Conservation (phyloP, 2,329 filamentous ascomycete genomes). For the Ampelomyces quisqualis region DNA sequence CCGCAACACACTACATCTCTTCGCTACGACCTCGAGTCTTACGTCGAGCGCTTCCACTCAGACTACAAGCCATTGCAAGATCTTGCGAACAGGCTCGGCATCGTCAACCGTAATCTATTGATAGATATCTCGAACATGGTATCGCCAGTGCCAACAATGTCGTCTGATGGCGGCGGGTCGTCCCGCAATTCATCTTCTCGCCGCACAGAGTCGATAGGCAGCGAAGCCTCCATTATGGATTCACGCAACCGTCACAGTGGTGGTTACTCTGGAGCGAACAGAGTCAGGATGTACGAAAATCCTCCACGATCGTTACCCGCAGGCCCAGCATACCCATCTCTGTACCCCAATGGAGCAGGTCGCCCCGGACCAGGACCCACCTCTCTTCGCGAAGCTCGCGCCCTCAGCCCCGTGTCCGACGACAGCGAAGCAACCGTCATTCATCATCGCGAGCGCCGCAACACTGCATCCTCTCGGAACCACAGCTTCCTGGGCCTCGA, state of each 20-base stretch:
- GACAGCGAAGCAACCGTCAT: slow-evolving; percentile 32
- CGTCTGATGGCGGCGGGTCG: slow-evolving; percentile 44
- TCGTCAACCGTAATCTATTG: slow-evolving; percentile 72
- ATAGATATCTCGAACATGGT: slow-evolving; percentile 61
- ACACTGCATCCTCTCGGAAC: slow-evolving; percentile 22
- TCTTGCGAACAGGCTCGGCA: slow-evolving; percentile 68
- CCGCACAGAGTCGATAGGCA: slow-evolving; percentile 47
- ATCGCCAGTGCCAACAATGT: slow-evolving; percentile 52
- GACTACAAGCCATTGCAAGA: slow-evolving; percentile 74
- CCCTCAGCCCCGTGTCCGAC: slow-evolving; percentile 30
- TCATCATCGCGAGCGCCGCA: slow-evolving; percentile 21
- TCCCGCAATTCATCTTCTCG: slow-evolving; percentile 48
- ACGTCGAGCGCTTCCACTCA: slow-evolving; percentile 73
- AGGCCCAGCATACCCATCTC: slow-evolving; percentile 25
- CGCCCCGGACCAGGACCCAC: slow-evolving; percentile 20
- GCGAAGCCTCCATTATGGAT: slow-evolving; percentile 38
- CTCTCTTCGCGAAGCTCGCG: slow-evolving; percentile 25
- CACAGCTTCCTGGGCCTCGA: slow-evolving; percentile 30
- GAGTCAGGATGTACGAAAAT: slow-evolving; percentile 29
- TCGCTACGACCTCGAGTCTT: slow-evolving; percentile 68
- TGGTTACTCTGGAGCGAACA: slow-evolving; percentile 53
- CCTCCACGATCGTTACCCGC: slow-evolving; percentile 33
- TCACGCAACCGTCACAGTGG: slow-evolving; percentile 61
- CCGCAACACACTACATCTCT: slow-evolving; percentile 48
- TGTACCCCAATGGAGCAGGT: slow-evolving; percentile 20